phyloP scores from a whole-genome alignment of 306 rosid species.

The Trifolium repens region DNA sequence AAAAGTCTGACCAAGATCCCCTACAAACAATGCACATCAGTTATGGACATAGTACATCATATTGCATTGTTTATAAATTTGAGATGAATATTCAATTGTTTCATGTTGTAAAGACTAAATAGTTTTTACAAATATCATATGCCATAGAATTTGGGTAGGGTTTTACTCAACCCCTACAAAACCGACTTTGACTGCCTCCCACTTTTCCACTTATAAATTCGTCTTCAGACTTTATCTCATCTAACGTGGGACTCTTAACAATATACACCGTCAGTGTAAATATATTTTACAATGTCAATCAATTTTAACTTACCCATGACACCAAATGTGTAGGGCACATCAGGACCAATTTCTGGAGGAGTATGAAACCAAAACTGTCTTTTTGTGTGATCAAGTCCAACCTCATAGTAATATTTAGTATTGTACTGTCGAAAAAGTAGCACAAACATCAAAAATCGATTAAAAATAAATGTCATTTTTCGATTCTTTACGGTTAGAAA shows the following conservation, averaged over 20 bases:
- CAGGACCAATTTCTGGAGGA: slow-evolving; percentile 87
- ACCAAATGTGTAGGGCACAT: slow-evolving; percentile 88
- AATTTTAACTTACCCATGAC: slow-evolving; percentile 61
- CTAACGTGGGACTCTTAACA: too few species aligned
- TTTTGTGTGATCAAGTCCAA: slow-evolving; percentile 66
- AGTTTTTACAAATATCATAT: too few species aligned
- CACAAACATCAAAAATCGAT: slow-evolving; percentile 27
- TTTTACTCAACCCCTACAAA: too few species aligned
- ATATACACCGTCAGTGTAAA: not conserved
- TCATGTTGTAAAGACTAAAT: too few species aligned
- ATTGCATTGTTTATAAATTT: not conserved
- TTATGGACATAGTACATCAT: not conserved
- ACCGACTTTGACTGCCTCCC: too few species aligned
- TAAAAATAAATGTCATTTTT: not conserved
- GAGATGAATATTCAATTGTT: too few species aligned
- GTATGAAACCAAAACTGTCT: slow-evolving; percentile 76
- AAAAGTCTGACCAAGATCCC: slow-evolving; percentile 92
- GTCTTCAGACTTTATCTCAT: too few species aligned
- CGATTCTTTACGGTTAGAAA: not conserved
- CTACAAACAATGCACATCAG: slow-evolving; percentile 45
- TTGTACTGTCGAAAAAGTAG: slow-evolving; percentile 66
- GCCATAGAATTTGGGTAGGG: too few species aligned
- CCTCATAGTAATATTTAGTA: slow-evolving; percentile 77
- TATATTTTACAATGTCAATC: too few species aligned
- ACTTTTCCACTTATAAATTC: too few species aligned